Evolutionary conservation across 495 filamentous ascomycete species (phyloP).

Genomic region (Cryomyces minteri): DNA sequence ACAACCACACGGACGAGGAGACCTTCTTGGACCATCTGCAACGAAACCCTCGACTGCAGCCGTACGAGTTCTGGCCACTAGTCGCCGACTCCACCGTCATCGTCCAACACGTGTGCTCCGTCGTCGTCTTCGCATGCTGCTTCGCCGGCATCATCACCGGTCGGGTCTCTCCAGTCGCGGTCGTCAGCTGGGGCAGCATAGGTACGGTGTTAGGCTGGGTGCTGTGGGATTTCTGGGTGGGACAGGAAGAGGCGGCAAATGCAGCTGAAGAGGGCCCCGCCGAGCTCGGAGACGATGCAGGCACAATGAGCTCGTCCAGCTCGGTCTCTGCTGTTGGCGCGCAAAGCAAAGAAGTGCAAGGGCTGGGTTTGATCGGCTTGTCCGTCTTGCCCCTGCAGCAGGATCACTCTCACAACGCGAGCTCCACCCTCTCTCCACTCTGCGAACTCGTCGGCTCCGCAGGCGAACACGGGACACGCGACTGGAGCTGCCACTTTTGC

Average conservation of each 20-base stretch:
- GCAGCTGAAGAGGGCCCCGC: conserved; percentile 1
- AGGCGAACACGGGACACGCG: not conserved
- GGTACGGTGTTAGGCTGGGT: conserved; percentile 79
- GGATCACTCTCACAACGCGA: conserved; percentile 6
- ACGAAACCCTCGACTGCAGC: conserved; percentile 80
- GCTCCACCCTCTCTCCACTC: conserved; percentile 1
- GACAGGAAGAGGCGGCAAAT: conserved; percentile 35
- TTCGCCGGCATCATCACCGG: conserved; percentile 82
- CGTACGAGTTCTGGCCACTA: conserved; percentile 96
- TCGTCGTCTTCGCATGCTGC: conserved; percentile 83
- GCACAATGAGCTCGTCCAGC: conserved; percentile 1
- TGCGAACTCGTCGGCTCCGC: not conserved
- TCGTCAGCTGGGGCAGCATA: conserved; percentile 68
- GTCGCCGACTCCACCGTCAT: conserved; percentile 93
- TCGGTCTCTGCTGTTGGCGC: not conserved
- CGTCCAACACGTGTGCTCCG: conserved; percentile 87
- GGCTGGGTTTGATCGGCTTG: not conserved
- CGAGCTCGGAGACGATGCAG: conserved; percentile 3
- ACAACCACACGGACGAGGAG: conserved; percentile 94
- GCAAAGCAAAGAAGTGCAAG: not conserved
- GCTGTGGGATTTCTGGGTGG: conserved; percentile 78
- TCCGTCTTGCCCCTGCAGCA: not conserved
- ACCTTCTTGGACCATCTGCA: conserved; percentile 94
- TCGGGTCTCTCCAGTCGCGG: conserved; percentile 64
- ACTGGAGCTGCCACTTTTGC: not conserved